Evolutionary conservation across 164 flowering plant species (phyloP).

Genomic region (Annona squamosa): DNA sequence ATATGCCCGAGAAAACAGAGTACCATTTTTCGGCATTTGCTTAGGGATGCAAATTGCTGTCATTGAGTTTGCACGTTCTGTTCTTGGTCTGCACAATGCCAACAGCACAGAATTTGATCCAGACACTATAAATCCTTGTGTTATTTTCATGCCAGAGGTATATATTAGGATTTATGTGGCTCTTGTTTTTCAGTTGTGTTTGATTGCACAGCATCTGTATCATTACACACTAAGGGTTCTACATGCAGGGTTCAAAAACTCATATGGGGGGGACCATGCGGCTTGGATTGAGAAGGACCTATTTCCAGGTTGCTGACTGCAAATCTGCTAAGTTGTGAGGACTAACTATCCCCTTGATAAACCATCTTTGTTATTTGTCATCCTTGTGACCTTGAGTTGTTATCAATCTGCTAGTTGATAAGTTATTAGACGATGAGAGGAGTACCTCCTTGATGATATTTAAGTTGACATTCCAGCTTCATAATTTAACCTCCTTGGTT

Average conservation of each 20-base stretch:
- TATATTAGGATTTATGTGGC: not conserved
- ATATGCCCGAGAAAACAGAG: slow-evolving; percentile 74
- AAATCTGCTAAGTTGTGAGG: slow-evolving; percentile 76
- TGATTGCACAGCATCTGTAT: not conserved
- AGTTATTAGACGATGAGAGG: not conserved
- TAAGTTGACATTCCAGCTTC: not conserved
- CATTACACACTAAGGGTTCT: not conserved
- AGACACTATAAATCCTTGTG: slow-evolving; percentile 69
- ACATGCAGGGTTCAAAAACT: slow-evolving; percentile 81
- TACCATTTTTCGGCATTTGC: slow-evolving; percentile 91
- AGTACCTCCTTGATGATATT: not conserved
- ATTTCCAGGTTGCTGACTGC: slow-evolving; percentile 54
- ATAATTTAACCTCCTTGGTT: not conserved
- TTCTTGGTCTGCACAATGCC: slow-evolving; percentile 72
- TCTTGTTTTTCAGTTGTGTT: not conserved
- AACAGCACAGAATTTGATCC: slow-evolving; percentile 92
- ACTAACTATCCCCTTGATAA: slow-evolving; percentile 6
- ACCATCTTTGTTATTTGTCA: not conserved
- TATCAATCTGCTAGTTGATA: not conserved
- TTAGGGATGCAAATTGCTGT: slow-evolving; percentile 96
- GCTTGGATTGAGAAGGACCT: slow-evolving; percentile 88
- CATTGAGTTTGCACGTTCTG: slow-evolving; percentile 78
- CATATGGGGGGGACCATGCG: slow-evolving; percentile 99
- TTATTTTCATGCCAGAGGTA: slow-evolving; percentile 98
- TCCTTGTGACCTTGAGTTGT: not conserved